Percentiles rank a stretch among this genome's conserved stretches.
Conservation (phyloP, 306 rosid genomes). For the Luffa aegyptiaca region DNA sequence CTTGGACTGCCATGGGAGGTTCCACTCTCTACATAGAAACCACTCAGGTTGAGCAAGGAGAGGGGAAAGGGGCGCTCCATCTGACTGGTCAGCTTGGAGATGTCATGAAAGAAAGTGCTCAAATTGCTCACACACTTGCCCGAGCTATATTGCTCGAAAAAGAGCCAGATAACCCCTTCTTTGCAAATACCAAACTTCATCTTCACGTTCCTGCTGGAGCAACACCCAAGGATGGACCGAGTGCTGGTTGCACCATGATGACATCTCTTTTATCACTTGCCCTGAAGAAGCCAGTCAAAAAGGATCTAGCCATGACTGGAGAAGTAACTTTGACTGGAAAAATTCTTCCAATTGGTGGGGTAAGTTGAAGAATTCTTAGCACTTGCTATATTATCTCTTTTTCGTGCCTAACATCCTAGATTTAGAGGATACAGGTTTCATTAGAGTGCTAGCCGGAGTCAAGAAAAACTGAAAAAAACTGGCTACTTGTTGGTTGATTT, state of each 20-base stretch:
- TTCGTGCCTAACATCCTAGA: background rate
- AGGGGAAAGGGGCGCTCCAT: conserved; percentile 72
- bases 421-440: background rate
- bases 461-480: background rate
- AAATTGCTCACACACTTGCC: conserved; percentile 90
- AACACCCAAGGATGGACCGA: conserved; percentile 98
- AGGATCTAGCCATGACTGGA: conserved; percentile 97
- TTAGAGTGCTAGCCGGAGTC: background rate
- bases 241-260: conserved; percentile 99
- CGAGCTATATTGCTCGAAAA: conserved; percentile 49
- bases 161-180: conserved; percentile 56
- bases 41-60: conserved; percentile 66
- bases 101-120: conserved; percentile 99
- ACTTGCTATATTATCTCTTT: background rate
- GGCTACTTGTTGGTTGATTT: background rate
- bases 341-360: conserved; percentile 99
- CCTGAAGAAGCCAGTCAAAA: conserved; percentile 75
- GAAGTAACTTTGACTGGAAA: conserved; percentile 95
- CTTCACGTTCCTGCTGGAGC: conserved; percentile 98
- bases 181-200: conserved; percentile 73
- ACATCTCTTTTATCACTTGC: conserved; percentile 89
- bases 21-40: conserved; percentile 95
- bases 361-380: conserved; percentile 21
- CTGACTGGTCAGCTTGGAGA: conserved; percentile 98
- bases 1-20: conserved; percentile 99